Conservation (phyloP, 805 yeast species). For the Kluyveromyces dobzhanskii region DNA sequence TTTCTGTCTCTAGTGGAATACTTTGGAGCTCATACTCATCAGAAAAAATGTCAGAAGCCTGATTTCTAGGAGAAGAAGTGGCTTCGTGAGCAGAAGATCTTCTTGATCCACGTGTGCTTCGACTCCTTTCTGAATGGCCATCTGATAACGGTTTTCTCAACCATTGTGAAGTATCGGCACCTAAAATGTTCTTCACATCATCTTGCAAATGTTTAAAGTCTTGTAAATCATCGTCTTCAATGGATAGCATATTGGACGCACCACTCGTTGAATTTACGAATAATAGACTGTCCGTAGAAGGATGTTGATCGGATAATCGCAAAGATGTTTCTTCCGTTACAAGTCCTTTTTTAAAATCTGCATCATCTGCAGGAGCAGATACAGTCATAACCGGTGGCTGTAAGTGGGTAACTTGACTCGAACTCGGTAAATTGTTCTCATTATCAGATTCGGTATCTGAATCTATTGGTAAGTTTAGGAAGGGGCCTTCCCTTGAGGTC, state of each 20-base stretch:
- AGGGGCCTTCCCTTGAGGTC: no score
- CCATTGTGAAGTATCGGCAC: constrained; percentile 24
- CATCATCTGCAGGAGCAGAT: no score
- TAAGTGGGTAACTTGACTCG: no score
- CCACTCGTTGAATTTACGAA: background rate
- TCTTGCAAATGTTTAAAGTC: constrained; percentile 27
- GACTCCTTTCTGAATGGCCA: background rate
- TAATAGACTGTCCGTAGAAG: background rate
- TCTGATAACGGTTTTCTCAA: constrained; percentile 13
- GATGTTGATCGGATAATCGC: background rate
- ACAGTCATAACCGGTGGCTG: no score
- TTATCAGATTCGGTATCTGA: no score
- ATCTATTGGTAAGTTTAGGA: no score
- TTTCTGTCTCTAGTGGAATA: background rate
- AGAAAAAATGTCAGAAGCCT: background rate
- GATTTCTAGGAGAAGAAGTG: background rate
- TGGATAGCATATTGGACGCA: constrained; percentile 2
- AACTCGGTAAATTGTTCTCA: no score
- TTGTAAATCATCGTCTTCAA: constrained; percentile 26
- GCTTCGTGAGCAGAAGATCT: background rate
- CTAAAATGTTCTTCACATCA: constrained; percentile 20
- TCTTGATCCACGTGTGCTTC: background rate
- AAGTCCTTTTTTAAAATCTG: no score
- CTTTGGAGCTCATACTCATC: background rate
- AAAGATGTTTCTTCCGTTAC: no score